A percentile compares a stretch with the other conserved stretches of the same genome.
Conservation (phyloP, 495 filamentous ascomycete genomes). For the Neurospora sp. region DNA sequence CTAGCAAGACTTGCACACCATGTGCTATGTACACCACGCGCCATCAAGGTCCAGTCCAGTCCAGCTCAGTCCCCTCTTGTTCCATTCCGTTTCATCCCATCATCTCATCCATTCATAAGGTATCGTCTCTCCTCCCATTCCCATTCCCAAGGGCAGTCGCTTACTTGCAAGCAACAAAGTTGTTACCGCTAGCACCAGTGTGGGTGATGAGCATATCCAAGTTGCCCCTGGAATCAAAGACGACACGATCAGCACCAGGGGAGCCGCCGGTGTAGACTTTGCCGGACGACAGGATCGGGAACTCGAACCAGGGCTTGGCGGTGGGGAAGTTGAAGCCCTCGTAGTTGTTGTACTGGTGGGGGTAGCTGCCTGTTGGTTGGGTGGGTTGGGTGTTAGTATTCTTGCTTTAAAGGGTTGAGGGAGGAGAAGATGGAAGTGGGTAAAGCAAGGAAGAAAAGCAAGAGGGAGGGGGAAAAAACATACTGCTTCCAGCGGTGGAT, state of each 20-base stretch:
- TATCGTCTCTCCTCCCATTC: not conserved
- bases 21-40: not conserved
- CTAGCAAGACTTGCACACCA: not conserved
- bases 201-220: constrained; percentile 57
- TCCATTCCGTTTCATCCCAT: not conserved
- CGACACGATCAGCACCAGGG: constrained; percentile 61
- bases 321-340: constrained; percentile 60
- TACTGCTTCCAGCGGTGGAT: constrained; percentile 28
- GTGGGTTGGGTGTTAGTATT: not conserved
- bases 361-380: constrained; percentile 40
- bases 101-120: not conserved
- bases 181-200: constrained; percentile 54
- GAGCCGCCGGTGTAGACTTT: constrained; percentile 50
- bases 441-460: not conserved
- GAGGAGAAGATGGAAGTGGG: not conserved
- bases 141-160: not conserved
- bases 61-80: not conserved
- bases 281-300: constrained; percentile 49
- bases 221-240: constrained; percentile 46
- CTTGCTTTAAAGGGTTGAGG: not conserved
- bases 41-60: not conserved
- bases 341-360: constrained; percentile 63
- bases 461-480: constrained; percentile 1
- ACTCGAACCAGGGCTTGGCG: constrained; percentile 54
- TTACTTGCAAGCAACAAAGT: constrained; percentile 48